Evolutionary conservation across 208 protist species (phyloP), one percentile per base, ranked within the genome.

Genomic region (Trypanosoma grayi): DNA sequence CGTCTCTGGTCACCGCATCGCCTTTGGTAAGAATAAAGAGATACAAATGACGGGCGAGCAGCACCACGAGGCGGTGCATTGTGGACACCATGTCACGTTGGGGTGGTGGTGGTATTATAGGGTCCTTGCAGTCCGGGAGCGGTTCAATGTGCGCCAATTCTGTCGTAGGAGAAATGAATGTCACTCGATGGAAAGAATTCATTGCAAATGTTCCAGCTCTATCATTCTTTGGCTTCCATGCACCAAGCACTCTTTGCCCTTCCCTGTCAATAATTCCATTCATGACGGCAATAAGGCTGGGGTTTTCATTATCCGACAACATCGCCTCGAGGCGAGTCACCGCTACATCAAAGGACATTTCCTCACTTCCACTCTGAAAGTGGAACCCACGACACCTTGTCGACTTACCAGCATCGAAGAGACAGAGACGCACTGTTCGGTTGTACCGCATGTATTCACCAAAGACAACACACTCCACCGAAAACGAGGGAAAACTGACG

Each of bases 61-160:
- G 60, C 18, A 95, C 79, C 37, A 95, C 73, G 71, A 95, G 89
- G n/a, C 89, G 89, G 55, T 88, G 84, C 64, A 86, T 83, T 34
- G 63, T 81, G 20, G 70, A 75, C 20, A 44, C 36, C 54, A 90
- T 63, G 37, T 83, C 70, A 44, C 72, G 75, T 52, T 80, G 71
- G 37, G 69, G 71, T 47, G 70, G 59, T 8, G 77, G n/a, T 31
- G 82, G 75, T 40, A 82, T 77, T 28, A 71, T 41, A 20, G 70
- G 76, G 55, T 95, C 80, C 0, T 73, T 69, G 67, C 77, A 90
- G 51, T 85, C 67, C 10, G 89, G 89, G 39, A 95, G 70, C 36
- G 89, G 89, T 64, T 93, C 85, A 31, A 95, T 69, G n/a, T 83
- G 58, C 47, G 68, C 64, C 47, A 72, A 51, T 2, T 85, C 75